Percentiles rank a stretch among this genome's conserved stretches.
phyloP scores from a whole-genome alignment of 2,329 filamentous ascomycete species.

The Plectosphaerella plurivora region DNA sequence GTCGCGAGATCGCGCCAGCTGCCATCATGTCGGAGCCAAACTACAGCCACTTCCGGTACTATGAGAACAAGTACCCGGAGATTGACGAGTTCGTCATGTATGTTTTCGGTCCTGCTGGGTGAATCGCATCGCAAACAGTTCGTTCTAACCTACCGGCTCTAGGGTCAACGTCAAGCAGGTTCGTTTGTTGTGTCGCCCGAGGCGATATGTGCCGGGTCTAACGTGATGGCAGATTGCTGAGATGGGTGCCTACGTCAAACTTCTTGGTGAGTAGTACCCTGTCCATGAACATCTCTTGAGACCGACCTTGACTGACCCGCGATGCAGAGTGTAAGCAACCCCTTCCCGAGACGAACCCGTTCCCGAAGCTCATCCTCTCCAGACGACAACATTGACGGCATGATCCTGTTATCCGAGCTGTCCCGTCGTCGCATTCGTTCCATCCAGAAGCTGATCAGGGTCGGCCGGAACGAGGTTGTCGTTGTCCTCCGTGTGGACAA shows the following conservation, averaged over 20 bases:
- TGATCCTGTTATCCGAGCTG: conserved; percentile 97
- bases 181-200: conserved; percentile 19
- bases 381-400: conserved; percentile 99
- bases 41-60: conserved; percentile 68
- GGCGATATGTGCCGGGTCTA: not conserved
- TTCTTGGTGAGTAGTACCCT: conserved; percentile 58
- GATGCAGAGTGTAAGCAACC: too few relatives aligned
- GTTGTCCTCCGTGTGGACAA: conserved; percentile 98
- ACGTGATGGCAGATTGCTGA: conserved; percentile 73
- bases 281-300: too few relatives aligned
- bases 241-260: conserved; percentile 99
- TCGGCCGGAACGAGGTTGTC: conserved; percentile 96
- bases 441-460: conserved; percentile 98
- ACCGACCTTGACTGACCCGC: too few relatives aligned
- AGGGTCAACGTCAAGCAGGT: conserved; percentile 95
- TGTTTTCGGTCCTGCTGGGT: not conserved
- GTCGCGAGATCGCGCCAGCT: conserved; percentile 24
- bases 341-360: too few relatives aligned
- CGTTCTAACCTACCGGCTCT: not conserved
- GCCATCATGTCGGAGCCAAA: conserved; percentile 90
- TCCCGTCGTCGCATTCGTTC: conserved; percentile 96
- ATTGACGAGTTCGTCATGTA: conserved; percentile 98
- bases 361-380: too few relatives aligned
- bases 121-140: not conserved
- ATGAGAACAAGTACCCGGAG: conserved; percentile 96